Percentiles rank a stretch among this genome's conserved stretches.
Evolutionary conservation across 148 eudicot genomes (phyloP).

Genomic region (Cornus suecica): DNA sequence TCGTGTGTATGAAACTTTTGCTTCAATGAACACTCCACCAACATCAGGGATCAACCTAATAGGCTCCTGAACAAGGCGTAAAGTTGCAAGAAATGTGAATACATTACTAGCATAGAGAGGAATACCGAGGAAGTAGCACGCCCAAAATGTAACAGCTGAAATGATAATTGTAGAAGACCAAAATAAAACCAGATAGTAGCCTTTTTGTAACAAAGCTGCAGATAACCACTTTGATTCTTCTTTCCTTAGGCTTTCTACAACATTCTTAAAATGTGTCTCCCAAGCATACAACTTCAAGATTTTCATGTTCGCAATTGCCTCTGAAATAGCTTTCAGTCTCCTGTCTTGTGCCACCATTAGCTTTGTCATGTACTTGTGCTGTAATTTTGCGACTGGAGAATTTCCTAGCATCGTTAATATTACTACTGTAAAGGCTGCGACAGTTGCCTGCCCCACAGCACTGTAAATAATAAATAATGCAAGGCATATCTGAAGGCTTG

Average conservation of each 20-base stretch:
- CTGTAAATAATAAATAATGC: slow-evolving; percentile 32
- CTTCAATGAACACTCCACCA: slow-evolving; percentile 37
- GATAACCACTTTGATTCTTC: slow-evolving; percentile 36
- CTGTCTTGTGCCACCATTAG: slow-evolving; percentile 52
- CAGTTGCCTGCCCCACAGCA: slow-evolving; percentile 33
- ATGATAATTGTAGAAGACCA: slow-evolving; percentile 51
- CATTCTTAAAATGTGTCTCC: slow-evolving; percentile 47
- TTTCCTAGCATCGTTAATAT: slow-evolving; percentile 32
- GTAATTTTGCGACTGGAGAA: slow-evolving; percentile 46
- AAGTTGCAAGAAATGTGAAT: slow-evolving; percentile 52
- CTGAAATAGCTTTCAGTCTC: slow-evolving; percentile 38
- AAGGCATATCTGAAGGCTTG: slow-evolving; percentile 38
- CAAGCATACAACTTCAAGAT: slow-evolving; percentile 63
- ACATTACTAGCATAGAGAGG: slow-evolving; percentile 39
- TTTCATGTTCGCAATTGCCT: slow-evolving; percentile 48
- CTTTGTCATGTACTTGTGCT: slow-evolving; percentile 36
- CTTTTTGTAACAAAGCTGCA: slow-evolving; percentile 29
- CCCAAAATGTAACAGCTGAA: slow-evolving; percentile 39
- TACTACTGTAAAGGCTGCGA: slow-evolving; percentile 33
- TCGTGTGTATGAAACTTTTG: slow-evolving; percentile 38
- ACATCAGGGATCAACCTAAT: slow-evolving; percentile 50
- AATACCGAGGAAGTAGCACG: slow-evolving; percentile 40
- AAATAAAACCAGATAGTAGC: slow-evolving; percentile 31
- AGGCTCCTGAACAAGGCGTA: slow-evolving; percentile 56
- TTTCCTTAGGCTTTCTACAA: slow-evolving; percentile 34